phyloP scores from a whole-genome alignment of 108 stramenopile genomes.

The Skeletonema costatum region DNA sequence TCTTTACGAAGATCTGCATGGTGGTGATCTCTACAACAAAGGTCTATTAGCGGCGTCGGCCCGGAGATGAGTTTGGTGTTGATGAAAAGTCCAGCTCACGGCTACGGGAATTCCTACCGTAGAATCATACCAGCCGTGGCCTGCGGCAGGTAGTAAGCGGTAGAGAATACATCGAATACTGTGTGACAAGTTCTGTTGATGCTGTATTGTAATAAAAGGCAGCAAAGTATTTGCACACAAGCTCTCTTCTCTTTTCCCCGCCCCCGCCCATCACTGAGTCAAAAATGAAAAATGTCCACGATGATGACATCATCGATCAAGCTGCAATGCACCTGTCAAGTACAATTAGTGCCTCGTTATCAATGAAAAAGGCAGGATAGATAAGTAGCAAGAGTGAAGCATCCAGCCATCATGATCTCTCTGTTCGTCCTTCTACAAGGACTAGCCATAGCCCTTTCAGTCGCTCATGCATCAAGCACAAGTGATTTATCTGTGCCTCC shows the following conservation, averaged over 20 bases:
- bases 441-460: neutral
- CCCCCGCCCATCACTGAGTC: too few relatives aligned
- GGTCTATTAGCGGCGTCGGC: conserved; percentile 3
- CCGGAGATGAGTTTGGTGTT: neutral
- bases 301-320: too few relatives aligned
- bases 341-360: too few relatives aligned
- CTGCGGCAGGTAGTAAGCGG: neutral
- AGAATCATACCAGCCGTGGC: neutral
- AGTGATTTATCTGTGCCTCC: conserved; percentile 24
- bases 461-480: neutral
- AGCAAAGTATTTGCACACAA: too few relatives aligned
- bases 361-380: too few relatives aligned
- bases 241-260: too few relatives aligned
- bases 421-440: neutral
- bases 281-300: too few relatives aligned
- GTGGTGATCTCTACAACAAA: conserved; percentile 31
- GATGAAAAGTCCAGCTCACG: neutral
- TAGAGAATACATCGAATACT: neutral
- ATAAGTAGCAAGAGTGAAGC: too few relatives aligned
- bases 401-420: neutral
- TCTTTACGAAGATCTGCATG: conserved; percentile 99
- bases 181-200: too few relatives aligned
- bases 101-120: neutral
- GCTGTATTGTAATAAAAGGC: too few relatives aligned
- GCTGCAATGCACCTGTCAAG: too few relatives aligned